Percentiles rank a stretch among this genome's conserved stretches.
phyloP scores from a whole-genome alignment of 169 alveolate species.

The Besnoitia besnoiti region DNA sequence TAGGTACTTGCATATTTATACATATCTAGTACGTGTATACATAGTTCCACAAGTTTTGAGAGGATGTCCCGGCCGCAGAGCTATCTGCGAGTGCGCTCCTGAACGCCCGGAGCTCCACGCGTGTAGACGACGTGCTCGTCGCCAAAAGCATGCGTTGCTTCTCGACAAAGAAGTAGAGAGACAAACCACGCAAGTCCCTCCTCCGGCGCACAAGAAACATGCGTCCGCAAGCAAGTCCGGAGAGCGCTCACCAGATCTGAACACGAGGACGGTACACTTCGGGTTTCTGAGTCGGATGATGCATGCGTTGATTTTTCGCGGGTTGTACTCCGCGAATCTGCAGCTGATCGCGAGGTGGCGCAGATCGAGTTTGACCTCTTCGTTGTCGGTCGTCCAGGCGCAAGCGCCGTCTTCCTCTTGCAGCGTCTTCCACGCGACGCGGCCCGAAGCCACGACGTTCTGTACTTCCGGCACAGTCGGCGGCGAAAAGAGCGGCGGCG shows the following conservation, averaged over 20 bases:
- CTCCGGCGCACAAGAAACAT: no score
- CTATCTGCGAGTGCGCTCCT: no score
- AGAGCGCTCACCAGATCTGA: slow-evolving; percentile 57
- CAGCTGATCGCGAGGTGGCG: slow-evolving; percentile 84
- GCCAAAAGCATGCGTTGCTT: no score
- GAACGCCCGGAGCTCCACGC: no score
- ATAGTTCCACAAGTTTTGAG: no score
- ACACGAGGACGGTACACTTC: slow-evolving; percentile 87
- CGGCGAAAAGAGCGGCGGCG: not conserved
- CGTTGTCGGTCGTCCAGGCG: not conserved
- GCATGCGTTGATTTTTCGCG: slow-evolving; percentile 89
- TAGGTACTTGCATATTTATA: not conserved
- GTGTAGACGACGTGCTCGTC: no score
- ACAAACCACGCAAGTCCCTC: no score
- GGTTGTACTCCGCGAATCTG: slow-evolving; percentile 91
- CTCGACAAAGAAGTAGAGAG: no score
- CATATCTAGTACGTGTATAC: no score
- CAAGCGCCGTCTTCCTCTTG: not conserved
- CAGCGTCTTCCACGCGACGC: not conserved
- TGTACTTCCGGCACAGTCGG: slow-evolving; percentile 16
- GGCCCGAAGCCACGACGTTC: slow-evolving; percentile 32
- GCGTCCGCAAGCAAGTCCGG: no score
- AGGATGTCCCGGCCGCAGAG: no score
- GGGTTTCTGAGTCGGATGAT: slow-evolving; percentile 92
- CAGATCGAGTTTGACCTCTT: slow-evolving; percentile 76